Conservation (phyloP, 495 filamentous ascomycete species). For the Amphirosellinia nigrospora region DNA sequence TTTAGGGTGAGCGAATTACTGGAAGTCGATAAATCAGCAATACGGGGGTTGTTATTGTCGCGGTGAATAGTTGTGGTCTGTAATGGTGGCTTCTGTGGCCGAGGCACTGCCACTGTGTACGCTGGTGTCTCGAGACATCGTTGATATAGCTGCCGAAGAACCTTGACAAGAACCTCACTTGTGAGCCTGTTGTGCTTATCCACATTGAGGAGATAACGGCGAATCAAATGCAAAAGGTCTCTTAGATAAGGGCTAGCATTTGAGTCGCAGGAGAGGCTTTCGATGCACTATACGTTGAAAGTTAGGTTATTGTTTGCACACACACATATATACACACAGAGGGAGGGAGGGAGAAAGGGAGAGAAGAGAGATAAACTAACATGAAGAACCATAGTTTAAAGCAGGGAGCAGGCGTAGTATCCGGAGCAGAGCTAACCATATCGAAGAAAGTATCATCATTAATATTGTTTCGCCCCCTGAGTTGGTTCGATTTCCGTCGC, state of each 20-base stretch:
- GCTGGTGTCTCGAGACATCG: conserved; percentile 1
- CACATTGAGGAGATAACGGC: conserved; percentile 4
- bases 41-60: neutral
- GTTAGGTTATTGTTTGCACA: neutral
- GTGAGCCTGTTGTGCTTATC: conserved; percentile 3
- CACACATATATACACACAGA: neutral
- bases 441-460: neutral
- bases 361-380: neutral
- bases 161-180: neutral
- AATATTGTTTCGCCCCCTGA: neutral
- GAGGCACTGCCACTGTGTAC: conserved; percentile 8
- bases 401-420: neutral
- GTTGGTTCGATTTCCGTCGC: neutral
- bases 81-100: conserved; percentile 18
- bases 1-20: neutral
- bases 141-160: neutral
- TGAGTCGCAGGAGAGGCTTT: neutral
- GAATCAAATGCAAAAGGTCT: neutral
- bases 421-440: neutral
- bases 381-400: neutral
- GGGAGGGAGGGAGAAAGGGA: too few species aligned
- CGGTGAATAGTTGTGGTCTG: neutral
- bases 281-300: neutral
- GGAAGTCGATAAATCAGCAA: conserved; percentile 5
- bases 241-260: neutral